phyloP scores from a whole-genome alignment of 352 stramenopile species.

The Saprolegnia diclina region DNA sequence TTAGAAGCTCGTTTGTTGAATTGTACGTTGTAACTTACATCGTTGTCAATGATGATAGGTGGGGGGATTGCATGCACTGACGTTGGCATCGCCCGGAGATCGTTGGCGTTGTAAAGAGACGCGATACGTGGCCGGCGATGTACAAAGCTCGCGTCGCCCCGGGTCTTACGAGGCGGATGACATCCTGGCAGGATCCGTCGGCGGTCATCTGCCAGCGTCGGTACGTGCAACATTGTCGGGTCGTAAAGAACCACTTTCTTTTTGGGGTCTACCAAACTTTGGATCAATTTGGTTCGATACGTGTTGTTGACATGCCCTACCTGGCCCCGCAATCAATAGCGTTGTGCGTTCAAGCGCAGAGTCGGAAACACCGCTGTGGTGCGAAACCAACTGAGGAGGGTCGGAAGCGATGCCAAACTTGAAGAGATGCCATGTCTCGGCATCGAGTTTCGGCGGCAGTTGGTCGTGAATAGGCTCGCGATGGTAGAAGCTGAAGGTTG shows the following conservation, averaged over 20 bases:
- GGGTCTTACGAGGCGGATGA: no score
- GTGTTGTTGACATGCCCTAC: no score
- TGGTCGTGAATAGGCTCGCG: background rate
- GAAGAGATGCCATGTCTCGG: background rate
- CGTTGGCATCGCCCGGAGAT: background rate
- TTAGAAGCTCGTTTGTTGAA: conserved; percentile 3
- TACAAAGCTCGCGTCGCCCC: no score
- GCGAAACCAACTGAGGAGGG: background rate
- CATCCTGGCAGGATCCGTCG: background rate
- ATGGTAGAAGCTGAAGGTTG: background rate
- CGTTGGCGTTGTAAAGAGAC: no score
- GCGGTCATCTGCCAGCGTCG: background rate
- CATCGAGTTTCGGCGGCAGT: background rate
- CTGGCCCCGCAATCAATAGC: no score
- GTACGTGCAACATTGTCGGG: background rate
- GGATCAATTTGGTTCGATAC: no score
- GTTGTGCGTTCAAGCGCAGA: no score
- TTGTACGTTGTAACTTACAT: background rate
- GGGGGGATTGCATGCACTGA: background rate
- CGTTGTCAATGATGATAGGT: background rate
- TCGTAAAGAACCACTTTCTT: background rate
- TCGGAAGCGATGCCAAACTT: conserved; percentile 10
- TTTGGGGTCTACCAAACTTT: no score
- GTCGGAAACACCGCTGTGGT: no score
- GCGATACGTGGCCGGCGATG: no score